Percentiles rank a stretch among this genome's conserved stretches.
These are phyloP conservation scores for Tylopilus sp. DNA, from an alignment of 768 basidiomycete species.

Conservation along the genomic window DNA sequence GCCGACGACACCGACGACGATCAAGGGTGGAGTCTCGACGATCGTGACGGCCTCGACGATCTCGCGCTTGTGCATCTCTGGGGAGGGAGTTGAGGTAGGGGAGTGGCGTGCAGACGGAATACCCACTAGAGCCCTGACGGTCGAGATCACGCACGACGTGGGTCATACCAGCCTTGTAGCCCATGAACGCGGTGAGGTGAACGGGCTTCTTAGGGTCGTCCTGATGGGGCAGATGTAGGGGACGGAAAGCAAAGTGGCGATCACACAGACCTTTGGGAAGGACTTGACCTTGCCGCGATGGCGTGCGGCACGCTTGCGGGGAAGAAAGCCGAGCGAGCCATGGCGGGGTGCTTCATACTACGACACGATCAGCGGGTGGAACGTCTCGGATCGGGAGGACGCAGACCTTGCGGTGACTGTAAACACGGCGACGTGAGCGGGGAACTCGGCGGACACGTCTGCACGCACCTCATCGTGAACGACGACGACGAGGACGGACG, in stretches of 20 bases:
- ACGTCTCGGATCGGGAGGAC: constrained; percentile 16
- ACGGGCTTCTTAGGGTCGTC: constrained; percentile 99
- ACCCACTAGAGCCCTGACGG: constrained; percentile 97
- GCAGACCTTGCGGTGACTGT: constrained; percentile 84
- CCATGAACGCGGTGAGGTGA: constrained; percentile 96
- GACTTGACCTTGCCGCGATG: constrained; percentile 99
- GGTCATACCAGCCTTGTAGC: constrained; percentile 99
- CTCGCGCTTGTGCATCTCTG: constrained; percentile 99
- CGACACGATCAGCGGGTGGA: constrained; percentile 19
- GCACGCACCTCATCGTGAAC: constrained; percentile 60
- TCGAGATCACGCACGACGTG: constrained; percentile 99
- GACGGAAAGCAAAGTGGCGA: background rate
- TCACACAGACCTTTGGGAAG: constrained; percentile 83
- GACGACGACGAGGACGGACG: constrained; percentile 17
- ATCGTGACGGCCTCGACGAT: constrained; percentile 97
- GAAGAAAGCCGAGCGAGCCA: constrained; percentile 96
- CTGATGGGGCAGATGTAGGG: constrained; percentile 39
- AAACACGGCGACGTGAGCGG: constrained; percentile 3
- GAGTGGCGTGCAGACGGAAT: background rate
- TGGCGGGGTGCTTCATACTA: constrained; percentile 98
- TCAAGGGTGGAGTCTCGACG: constrained; percentile 95
- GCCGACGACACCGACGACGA: constrained; percentile 96
- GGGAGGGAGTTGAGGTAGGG: background rate
- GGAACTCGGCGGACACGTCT: background rate
- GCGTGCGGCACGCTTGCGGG: constrained; percentile 93